Evolutionary conservation across 139 green algal genomes (phyloP), one percentile per base, ranked within the genome.

Genomic region (Chlorella vulgaris): DNA sequence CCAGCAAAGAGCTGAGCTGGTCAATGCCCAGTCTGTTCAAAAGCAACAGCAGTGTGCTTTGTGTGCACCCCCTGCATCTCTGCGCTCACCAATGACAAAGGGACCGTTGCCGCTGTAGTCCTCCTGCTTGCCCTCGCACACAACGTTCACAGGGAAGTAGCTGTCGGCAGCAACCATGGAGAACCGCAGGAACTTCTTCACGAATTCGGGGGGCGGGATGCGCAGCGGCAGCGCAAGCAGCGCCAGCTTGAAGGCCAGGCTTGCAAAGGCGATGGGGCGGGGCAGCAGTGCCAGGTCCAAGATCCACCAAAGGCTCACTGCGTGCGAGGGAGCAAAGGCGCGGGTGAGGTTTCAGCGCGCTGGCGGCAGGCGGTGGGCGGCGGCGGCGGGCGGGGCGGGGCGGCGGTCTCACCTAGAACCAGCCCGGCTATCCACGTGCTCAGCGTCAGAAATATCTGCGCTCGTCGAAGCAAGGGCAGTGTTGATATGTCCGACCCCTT

Each of bases 111-210:
- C 53, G 21, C 15, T 51, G 33, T 78, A 69, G 31, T 80, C 31
- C 18, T 58, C 61, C 26, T 51, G 35, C 53, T 69, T n/a, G 13
- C 53, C 70, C 60, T 85, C 80, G 18, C 43, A 69, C 31, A 58
- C 31, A 24, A 83, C 43, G 2, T 18, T 47, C 2, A 85, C 60
- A 1, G 80, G 70, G 47, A 81, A 85, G 62, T 85, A 85, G 29
- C 69, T 24, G 18, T 29, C n/a, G 22, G 42, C 50, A 18, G 62
- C 40, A 5, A 51, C 60, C 35, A 75, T 62, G 18, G 39, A 51
- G 36, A 80, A 85, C 3, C 62, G 42, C n/a, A 83, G 38, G 24
- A 70, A 83, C 3, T 53, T 26, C 22, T 70, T 18, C 7, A 83
- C 29, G 19, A 68, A 60, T 3, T 7, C 2, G 5, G 78, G 78